Conservation (phyloP, 108 stramenopile genomes). For the Cyclotella atomus region DNA sequence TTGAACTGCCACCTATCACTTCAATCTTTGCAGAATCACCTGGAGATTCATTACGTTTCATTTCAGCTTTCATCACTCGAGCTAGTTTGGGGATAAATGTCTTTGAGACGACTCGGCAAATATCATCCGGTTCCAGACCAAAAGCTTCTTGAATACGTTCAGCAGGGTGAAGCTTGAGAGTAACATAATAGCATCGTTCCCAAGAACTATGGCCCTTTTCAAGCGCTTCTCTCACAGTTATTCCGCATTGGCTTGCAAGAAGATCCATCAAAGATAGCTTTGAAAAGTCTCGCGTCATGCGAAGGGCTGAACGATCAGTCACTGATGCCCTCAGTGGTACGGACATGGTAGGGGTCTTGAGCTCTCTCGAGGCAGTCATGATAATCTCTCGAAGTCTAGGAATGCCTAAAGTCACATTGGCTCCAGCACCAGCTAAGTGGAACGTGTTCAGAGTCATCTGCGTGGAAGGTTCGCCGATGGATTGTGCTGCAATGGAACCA, state of each 20-base stretch:
- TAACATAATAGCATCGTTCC: conserved; percentile 85
- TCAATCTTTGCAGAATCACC: conserved; percentile 60
- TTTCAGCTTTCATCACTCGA: conserved; percentile 81
- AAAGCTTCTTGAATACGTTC: conserved; percentile 91
- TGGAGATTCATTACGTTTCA: conserved; percentile 61
- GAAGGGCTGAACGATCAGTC: conserved; percentile 60
- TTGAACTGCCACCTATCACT: conserved; percentile 55
- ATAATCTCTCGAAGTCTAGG: conserved; percentile 99
- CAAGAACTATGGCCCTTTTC: conserved; percentile 65
- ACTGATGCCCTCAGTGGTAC: conserved; percentile 79
- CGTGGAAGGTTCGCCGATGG: conserved; percentile 98
- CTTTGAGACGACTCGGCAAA: conserved; percentile 73
- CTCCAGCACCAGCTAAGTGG: conserved; percentile 99
- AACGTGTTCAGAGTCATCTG: conserved; percentile 99
- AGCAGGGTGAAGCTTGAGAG: conserved; percentile 82
- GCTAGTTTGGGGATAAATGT: conserved; percentile 82
- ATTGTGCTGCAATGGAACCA: conserved; percentile 97
- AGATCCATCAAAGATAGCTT: conserved; percentile 89
- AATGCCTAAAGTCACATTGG: conserved; percentile 99
- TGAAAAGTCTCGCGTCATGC: conserved; percentile 77
- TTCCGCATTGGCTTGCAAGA: conserved; percentile 76
- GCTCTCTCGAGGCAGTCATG: conserved; percentile 96
- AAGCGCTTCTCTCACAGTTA: conserved; percentile 74
- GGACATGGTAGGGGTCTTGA: conserved; percentile 98
- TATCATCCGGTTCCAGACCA: conserved; percentile 82